Conservation (phyloP, 2,329 filamentous ascomycete genomes). For the Fonsecaea monophora region DNA sequence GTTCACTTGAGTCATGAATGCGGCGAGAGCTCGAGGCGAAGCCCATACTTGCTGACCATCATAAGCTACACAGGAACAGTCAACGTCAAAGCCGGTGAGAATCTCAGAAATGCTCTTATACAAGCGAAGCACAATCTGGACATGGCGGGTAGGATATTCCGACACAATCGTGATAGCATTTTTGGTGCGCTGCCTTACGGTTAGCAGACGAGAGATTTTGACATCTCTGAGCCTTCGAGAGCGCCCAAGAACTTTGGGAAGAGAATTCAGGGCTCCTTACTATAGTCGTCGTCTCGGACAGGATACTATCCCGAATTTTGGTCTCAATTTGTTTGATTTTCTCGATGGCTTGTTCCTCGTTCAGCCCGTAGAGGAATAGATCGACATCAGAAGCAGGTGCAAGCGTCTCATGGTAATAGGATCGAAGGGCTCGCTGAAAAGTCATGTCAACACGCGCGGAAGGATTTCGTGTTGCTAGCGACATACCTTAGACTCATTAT, state of each 20-base stretch:
- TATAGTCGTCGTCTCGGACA: conserved; percentile 83
- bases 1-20: conserved; percentile 83
- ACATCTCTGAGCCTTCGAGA: not conserved
- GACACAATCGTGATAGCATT: conserved; percentile 85
- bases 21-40: conserved; percentile 75
- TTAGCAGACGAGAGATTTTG: not conserved
- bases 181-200: conserved; percentile 67
- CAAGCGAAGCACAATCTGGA: conserved; percentile 84
- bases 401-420: conserved; percentile 82
- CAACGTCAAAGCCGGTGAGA: conserved; percentile 86
- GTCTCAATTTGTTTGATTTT: conserved; percentile 85
- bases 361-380: conserved; percentile 81
- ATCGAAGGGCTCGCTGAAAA: conserved; percentile 50
- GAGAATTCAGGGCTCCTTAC: not conserved
- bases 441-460: not conserved
- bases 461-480: not conserved
- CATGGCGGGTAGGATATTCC: conserved; percentile 81
- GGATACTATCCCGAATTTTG: conserved; percentile 75
- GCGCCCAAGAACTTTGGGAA: not conserved
- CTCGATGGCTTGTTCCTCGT: conserved; percentile 76
- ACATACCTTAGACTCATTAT: conserved; percentile 63
- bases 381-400: conserved; percentile 87
- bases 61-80: conserved; percentile 81
- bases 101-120: conserved; percentile 87
- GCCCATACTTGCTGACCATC: conserved; percentile 81